Evolutionary conservation across 1,139 yeast genomes (phyloP), one percentile per base, ranked within the genome.

Genomic region (Magnusiomyces sp.): DNA sequence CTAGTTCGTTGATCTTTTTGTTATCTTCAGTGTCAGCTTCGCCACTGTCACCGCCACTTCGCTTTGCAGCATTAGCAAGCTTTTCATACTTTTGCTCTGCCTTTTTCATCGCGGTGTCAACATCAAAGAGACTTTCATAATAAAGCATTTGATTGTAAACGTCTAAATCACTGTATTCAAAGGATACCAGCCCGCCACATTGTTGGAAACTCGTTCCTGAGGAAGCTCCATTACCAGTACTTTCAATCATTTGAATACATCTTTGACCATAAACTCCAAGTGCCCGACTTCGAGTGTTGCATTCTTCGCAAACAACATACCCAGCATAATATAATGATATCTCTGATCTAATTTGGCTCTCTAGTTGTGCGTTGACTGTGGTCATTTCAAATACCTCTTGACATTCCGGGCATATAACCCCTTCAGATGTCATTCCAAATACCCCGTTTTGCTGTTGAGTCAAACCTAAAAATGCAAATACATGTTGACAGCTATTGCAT

Each of bases 261-360:
- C 94, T 75, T 59, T 80, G 81, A 53, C 97, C 97, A 61, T 87
- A 89, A 2, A 90, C 97, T 13, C 92, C 81, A 23, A 92, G 76
- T 62, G 90, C 95, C 55, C 97, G 75, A 0, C 97, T 90, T 19
- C 76, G 74, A 50, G 79, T 72, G 7, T 86, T 89, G 71, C 99
- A 94, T 59, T 90, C 97, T 63, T 85, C 94, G 68, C 99, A 94
- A 0, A 69, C 71, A 40, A 89, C 70, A 90, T 95, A 82, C 4
- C 92, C 94, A 16, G 86, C 81, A 63, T 94, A 94, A 66, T 90
- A 94, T 40, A 74, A 65, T 0, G 90, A 73, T 47, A 92, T 80
- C 57, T 82, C 87, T 5, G 72, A 68, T 51, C 97, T 74, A 32
- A 92, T 77, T 47, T 80, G 72, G 16, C 71, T 65, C 64, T 90